phyloP scores from a whole-genome alignment of 2,329 filamentous ascomycete species.

The Calonectria pauciramosa region DNA sequence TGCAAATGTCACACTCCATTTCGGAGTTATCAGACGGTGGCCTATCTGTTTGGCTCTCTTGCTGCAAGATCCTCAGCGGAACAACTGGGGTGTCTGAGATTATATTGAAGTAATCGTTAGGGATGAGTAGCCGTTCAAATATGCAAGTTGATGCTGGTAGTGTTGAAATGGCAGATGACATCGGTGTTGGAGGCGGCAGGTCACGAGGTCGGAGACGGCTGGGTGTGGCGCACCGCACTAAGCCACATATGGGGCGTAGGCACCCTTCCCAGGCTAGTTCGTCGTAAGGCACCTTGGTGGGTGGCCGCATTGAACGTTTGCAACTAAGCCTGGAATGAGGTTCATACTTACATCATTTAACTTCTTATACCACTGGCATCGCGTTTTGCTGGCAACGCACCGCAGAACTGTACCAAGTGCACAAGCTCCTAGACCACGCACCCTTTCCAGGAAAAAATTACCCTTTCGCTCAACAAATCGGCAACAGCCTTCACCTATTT shows the following conservation, averaged over 20 bases:
- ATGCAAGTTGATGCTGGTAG: not conserved
- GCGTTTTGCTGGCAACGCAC: not conserved
- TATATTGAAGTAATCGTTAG: conserved; percentile 6
- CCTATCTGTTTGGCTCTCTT: conserved; percentile 28
- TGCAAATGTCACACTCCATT: conserved; percentile 81
- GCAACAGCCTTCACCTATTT: not conserved
- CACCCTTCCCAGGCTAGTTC: conserved; percentile 30
- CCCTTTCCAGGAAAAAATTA: not conserved
- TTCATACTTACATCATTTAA: conserved; percentile 8
- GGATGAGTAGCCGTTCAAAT: not conserved
- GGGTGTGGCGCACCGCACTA: conserved; percentile 40
- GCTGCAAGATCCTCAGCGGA: conserved; percentile 1
- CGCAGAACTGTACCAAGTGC: not conserved
- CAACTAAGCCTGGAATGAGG: conserved; percentile 7
- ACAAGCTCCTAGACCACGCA: not conserved
- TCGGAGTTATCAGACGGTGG: conserved; percentile 38
- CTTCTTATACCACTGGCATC: not conserved
- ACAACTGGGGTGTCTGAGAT: not conserved
- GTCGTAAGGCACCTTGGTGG: not conserved
- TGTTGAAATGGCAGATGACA: conserved; percentile 43
- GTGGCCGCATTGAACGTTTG: conserved; percentile 5
- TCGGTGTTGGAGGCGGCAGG: conserved; percentile 36
- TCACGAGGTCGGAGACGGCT: conserved; percentile 41
- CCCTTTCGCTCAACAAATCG: not conserved
- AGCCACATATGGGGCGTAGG: conserved; percentile 43